Percentiles rank a stretch among this genome's conserved stretches.
phyloP scores from a whole-genome alignment of 805 yeast genomes.

The Kodamaea leandrae region DNA sequence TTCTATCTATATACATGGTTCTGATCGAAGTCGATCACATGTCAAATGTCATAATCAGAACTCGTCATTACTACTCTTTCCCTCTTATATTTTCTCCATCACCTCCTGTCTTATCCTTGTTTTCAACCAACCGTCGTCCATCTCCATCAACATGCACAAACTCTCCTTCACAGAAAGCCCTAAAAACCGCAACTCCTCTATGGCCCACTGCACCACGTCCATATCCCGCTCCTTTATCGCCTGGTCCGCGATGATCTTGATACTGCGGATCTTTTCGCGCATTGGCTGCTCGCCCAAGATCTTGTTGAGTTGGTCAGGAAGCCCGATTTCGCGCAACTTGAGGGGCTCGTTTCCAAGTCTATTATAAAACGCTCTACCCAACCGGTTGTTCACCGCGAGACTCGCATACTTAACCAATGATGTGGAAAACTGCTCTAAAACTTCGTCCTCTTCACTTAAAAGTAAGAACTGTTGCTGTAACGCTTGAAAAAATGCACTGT shows the following conservation, averaged over 20 bases:
- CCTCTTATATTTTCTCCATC: neutral
- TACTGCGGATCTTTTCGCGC: constrained; percentile 17
- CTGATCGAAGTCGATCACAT: no score
- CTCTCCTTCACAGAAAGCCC: constrained; percentile 21
- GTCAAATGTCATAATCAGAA: no score
- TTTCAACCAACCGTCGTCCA: constrained; percentile 5
- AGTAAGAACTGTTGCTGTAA: constrained; percentile 11
- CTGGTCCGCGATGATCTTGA: constrained; percentile 20
- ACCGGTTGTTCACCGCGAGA: constrained; percentile 18
- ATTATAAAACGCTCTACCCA: constrained; percentile 18
- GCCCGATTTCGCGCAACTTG: constrained; percentile 16
- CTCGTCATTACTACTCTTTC: no score
- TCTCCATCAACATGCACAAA: neutral
- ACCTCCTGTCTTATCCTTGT: neutral
- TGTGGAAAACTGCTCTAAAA: constrained; percentile 16
- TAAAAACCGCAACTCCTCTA: constrained; percentile 27
- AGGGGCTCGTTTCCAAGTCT: constrained; percentile 6
- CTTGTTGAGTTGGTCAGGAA: constrained; percentile 19
- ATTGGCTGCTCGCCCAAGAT: constrained; percentile 15
- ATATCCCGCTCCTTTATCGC: constrained; percentile 25
- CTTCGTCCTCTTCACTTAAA: constrained; percentile 16
- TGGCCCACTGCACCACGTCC: constrained; percentile 26
- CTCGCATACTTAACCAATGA: constrained; percentile 20
- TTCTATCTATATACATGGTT: no score
- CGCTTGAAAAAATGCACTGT: constrained; percentile 12